phyloP scores from a whole-genome alignment of 805 yeast genomes.

The Saturnispora zaruensis region DNA sequence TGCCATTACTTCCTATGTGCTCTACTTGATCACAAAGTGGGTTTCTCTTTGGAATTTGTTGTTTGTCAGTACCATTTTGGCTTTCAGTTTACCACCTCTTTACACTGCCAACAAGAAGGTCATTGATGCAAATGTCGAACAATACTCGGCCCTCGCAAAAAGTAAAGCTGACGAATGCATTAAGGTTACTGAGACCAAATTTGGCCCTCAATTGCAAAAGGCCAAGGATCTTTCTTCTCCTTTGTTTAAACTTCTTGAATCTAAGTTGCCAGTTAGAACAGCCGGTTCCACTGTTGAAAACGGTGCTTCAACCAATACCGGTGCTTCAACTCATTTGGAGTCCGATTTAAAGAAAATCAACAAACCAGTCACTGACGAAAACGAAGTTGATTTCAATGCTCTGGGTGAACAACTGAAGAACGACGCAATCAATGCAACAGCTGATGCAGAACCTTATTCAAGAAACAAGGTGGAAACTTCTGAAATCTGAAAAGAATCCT shows the following conservation, averaged over 20 bases:
- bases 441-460: slow-evolving; percentile 9
- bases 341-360: slow-evolving; percentile 4
- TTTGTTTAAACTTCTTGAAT: slow-evolving; percentile 48
- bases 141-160: slow-evolving; percentile 38
- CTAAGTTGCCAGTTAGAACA: slow-evolving; percentile 56
- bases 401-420: slow-evolving; percentile 15
- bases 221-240: slow-evolving; percentile 59
- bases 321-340: slow-evolving; percentile 5
- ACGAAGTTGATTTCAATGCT: slow-evolving; percentile 14
- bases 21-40: slow-evolving; percentile 67
- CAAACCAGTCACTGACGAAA: slow-evolving; percentile 2
- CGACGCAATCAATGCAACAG: slow-evolving; percentile 11
- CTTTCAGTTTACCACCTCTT: slow-evolving; percentile 69
- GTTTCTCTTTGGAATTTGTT: slow-evolving; percentile 64
- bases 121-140: slow-evolving; percentile 57
- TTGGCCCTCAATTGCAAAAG: slow-evolving; percentile 50
- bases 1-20: slow-evolving; percentile 54
- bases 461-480: slow-evolving; percentile 13
- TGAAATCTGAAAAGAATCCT: background rate
- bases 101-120: slow-evolving; percentile 69
- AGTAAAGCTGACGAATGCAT: slow-evolving; percentile 40
- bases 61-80: slow-evolving; percentile 45
- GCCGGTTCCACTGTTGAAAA: slow-evolving; percentile 59
- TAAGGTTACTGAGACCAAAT: slow-evolving; percentile 32
- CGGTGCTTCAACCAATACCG: slow-evolving; percentile 11